phyloP scores from a whole-genome alignment of 768 basidiomycete species.

The Russula brevipes region DNA sequence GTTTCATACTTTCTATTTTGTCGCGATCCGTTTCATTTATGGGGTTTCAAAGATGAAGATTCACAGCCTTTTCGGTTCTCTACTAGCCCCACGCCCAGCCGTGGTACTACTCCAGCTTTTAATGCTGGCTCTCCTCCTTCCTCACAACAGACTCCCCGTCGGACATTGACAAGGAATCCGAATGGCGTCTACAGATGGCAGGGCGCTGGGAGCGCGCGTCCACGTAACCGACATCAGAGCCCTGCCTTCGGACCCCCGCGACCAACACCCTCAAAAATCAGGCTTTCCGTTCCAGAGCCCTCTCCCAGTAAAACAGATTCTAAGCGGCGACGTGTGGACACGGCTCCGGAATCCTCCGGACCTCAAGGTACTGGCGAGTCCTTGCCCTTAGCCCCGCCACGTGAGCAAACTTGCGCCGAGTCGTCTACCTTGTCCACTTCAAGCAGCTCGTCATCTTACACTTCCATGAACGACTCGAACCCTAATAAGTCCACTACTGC shows the following conservation, averaged over 20 bases:
- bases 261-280: conserved; percentile 42
- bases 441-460: conserved; percentile 15
- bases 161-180: conserved; percentile 61
- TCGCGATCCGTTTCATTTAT: conserved; percentile 13
- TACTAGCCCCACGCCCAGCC: conserved; percentile 40
- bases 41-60: conserved; percentile 26
- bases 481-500: conserved; percentile 16
- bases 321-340: conserved; percentile 59
- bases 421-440: conserved; percentile 12
- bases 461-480: conserved; percentile 22
- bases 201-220: conserved; percentile 69
- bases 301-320: conserved; percentile 40
- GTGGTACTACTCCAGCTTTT: conserved; percentile 36
- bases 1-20: conserved; percentile 11
- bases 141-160: conserved; percentile 39
- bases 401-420: conserved; percentile 11
- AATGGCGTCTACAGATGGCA: conserved; percentile 71
- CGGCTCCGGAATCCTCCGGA: conserved; percentile 37
- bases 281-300: conserved; percentile 36
- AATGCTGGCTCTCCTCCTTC: conserved; percentile 25
- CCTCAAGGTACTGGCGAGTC: conserved; percentile 32
- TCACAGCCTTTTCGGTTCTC: conserved; percentile 61
- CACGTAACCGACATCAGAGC: conserved; percentile 65
- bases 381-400: conserved; percentile 16
- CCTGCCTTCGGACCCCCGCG: conserved; percentile 61